Evolutionary conservation across 1,284 basidiomycete species (phyloP).

Genomic region (Ustilago shanxiensis): DNA sequence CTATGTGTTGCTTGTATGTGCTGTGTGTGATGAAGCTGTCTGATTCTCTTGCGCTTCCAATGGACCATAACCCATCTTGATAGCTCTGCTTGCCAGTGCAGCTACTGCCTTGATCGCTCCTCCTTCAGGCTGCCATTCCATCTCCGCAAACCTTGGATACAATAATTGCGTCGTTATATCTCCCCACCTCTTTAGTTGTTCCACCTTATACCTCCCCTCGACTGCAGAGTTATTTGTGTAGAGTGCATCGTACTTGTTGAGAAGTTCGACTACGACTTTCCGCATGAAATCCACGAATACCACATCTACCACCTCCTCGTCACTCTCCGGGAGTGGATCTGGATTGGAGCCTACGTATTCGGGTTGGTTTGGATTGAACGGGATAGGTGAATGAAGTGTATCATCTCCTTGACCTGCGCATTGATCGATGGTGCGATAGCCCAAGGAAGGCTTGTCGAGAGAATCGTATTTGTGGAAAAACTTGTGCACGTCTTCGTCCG

Average conservation of each 20-base stretch:
- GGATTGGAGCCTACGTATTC: slow-evolving; percentile 65
- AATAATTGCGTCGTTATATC: slow-evolving; percentile 63
- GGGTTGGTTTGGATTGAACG: slow-evolving; percentile 56
- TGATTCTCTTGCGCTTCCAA: slow-evolving; percentile 12
- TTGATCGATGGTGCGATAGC: slow-evolving; percentile 68
- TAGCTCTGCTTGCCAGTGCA: slow-evolving; percentile 32
- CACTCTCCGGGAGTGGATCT: slow-evolving; percentile 26
- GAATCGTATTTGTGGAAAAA: slow-evolving; percentile 48
- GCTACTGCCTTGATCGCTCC: slow-evolving; percentile 30
- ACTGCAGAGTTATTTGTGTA: slow-evolving; percentile 36
- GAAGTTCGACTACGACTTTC: slow-evolving; percentile 39
- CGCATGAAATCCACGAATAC: slow-evolving; percentile 53
- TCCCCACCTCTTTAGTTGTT: slow-evolving; percentile 56
- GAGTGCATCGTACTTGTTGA: slow-evolving; percentile 37
- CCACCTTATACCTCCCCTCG: slow-evolving; percentile 29
- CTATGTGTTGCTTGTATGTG: too few relatives aligned
- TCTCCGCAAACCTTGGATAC: slow-evolving; percentile 60
- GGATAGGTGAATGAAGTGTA: slow-evolving; percentile 57
- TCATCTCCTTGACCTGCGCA: slow-evolving; percentile 63
- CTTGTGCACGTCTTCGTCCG: slow-evolving; percentile 46
- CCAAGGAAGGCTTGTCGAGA: slow-evolving; percentile 53
- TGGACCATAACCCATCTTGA: slow-evolving; percentile 45
- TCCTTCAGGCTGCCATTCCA: slow-evolving; percentile 51
- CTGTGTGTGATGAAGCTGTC: too few relatives aligned
- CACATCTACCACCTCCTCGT: slow-evolving; percentile 52